A percentile compares a stretch with the other conserved stretches of the same genome.
phyloP scores from a whole-genome alignment of 2,329 filamentous ascomycete genomes.

The Calonectria pteridis region DNA sequence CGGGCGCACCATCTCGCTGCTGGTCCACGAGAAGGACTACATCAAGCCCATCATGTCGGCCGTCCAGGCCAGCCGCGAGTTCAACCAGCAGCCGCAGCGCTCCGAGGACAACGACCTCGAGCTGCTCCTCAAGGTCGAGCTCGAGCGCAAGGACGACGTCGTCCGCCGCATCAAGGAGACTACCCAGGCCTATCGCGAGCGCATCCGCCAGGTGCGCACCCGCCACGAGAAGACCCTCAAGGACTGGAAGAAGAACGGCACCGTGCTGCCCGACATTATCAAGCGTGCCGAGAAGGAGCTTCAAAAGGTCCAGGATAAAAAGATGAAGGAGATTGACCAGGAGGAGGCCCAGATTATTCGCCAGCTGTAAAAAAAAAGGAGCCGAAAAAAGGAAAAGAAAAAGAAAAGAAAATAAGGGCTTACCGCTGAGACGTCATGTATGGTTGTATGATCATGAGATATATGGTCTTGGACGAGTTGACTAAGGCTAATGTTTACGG shows the following conservation, averaged over 20 bases:
- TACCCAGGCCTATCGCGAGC: constrained; percentile 64
- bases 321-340: constrained; percentile 63
- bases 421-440: neutral
- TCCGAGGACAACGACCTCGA: constrained; percentile 71
- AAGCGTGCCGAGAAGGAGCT: constrained; percentile 61
- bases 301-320: constrained; percentile 65
- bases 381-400: constrained; percentile 12
- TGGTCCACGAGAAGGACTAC: constrained; percentile 57
- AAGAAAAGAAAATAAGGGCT: neutral
- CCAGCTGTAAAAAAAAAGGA: constrained; percentile 49
- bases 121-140: constrained; percentile 66
- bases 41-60: constrained; percentile 69
- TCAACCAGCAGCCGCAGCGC: constrained; percentile 72
- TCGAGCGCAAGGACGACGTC: constrained; percentile 63
- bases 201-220: constrained; percentile 61
- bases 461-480: neutral
- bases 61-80: constrained; percentile 64
- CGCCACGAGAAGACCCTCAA: constrained; percentile 63
- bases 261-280: constrained; percentile 61
- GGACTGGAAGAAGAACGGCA: constrained; percentile 60
- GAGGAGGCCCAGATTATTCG: constrained; percentile 63
- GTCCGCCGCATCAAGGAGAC: constrained; percentile 57
- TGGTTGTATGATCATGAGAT: constrained; percentile 1
- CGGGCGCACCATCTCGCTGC: constrained; percentile 55
- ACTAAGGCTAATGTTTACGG: neutral